Evolutionary conservation across 495 filamentous ascomycete genomes (phyloP).

Genomic region (Podospora conica): DNA sequence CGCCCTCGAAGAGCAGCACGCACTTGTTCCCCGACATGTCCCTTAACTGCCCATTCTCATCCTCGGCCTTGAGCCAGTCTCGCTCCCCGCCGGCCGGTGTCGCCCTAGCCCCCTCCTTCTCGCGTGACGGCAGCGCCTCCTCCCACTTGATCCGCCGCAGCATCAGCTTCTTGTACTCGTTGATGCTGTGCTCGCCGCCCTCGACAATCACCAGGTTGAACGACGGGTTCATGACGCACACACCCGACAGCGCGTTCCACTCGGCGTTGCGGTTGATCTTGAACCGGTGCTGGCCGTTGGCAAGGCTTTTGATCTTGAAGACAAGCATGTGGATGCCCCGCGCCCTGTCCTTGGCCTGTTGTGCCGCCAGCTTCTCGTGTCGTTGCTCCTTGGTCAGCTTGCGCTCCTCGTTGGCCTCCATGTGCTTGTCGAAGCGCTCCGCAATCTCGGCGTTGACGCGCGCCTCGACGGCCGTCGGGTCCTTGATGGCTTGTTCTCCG

Average conservation of each 20-base stretch:
- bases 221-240: conserved; percentile 82
- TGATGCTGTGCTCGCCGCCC: conserved; percentile 73
- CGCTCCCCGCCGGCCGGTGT: conserved; percentile 38
- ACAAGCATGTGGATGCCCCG: conserved; percentile 79
- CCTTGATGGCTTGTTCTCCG: conserved; percentile 95
- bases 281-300: conserved; percentile 86
- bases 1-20: conserved; percentile 78
- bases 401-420: conserved; percentile 73
- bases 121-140: conserved; percentile 69
- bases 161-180: conserved; percentile 80
- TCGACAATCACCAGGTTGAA: conserved; percentile 88
- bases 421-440: conserved; percentile 71
- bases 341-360: conserved; percentile 82
- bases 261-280: conserved; percentile 90
- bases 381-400: conserved; percentile 88
- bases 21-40: conserved; percentile 77
- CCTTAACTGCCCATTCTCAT: conserved; percentile 71
- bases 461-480: conserved; percentile 95
- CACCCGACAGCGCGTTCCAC: conserved; percentile 74
- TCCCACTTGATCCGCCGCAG: conserved; percentile 90
- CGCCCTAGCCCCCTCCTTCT: conserved; percentile 52
- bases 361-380: conserved; percentile 71
- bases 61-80: conserved; percentile 69
- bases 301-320: conserved; percentile 80
- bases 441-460: conserved; percentile 86